phyloP scores from a whole-genome alignment of 129 eudicot genomes.

The Tanacetum coccineum region DNA sequence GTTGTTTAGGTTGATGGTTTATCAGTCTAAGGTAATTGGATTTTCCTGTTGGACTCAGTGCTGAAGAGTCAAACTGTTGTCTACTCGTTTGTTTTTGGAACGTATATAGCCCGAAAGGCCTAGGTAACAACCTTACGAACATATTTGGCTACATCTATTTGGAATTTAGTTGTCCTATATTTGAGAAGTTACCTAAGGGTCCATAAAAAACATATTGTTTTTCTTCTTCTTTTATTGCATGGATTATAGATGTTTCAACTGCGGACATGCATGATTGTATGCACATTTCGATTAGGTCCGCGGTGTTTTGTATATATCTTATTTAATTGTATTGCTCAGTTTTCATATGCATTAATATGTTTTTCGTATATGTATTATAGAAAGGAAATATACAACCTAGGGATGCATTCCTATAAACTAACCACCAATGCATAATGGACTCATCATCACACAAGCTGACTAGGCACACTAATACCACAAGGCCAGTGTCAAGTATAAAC shows the following conservation, averaged over 20 bases:
- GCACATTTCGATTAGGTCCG: not conserved
- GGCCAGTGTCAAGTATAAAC: not conserved
- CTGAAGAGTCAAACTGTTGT: constrained; percentile 5
- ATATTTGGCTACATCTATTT: not conserved
- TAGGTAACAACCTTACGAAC: not conserved
- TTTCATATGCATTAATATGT: not conserved
- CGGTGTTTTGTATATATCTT: not conserved
- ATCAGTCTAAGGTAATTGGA: not conserved
- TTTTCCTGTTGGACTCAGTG: not conserved
- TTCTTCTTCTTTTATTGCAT: not conserved
- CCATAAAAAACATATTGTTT: not conserved
- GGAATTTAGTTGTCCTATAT: not conserved
- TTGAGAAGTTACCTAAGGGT: not conserved
- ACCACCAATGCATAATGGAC: no score
- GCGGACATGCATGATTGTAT: not conserved
- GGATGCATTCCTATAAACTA: no score
- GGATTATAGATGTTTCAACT: not conserved
- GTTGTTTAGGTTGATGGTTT: constrained; percentile 2
- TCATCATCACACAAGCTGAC: not conserved
- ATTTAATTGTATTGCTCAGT: not conserved
- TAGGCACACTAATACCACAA: not conserved
- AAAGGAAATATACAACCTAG: no score
- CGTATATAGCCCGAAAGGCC: not conserved
- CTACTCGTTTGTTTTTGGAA: not conserved
- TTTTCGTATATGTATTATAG: no score